Base-by-base conservation (phyloP, 169 alveolate genomes). In the Plasmodium vivax region DNA sequence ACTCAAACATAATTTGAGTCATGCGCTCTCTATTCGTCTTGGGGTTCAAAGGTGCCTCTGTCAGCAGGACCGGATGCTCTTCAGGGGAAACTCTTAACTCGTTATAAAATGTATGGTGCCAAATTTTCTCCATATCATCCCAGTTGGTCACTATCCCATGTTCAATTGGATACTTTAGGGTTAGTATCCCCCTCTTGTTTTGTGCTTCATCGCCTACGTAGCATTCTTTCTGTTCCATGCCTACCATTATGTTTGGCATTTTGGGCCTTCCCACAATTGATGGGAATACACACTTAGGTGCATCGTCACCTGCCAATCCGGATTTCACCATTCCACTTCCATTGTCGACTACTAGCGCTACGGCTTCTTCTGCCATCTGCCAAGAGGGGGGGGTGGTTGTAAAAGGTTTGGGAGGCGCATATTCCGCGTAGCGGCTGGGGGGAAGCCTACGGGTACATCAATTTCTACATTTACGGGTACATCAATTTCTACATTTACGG, bases 281-380 rank as follows among this genome's bases (percentile, higher is more conserved):
- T 9, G 99, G 99, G 98, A 99, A 99, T 79, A 98, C 99, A 93
- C 99, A 98, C 68, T 99, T 97, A 27, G 99, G 99, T 73, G 99
- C 99, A 92, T 99, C 99, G 81, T 99, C 99, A 16, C 99, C 99
- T 36, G 99, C 99, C 77, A 99, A 98, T 83, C 99, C 99, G 56
- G 99, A 99, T 97, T 99, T 99, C 96, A 99, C 98, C 98, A 98
- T 97, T 51, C 99, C 99, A 96, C 99, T 98, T 72, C 99, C 99
- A 94, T 99, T 99, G 97, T 99, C 99, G 93, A 99, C 98, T 84
- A 99, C 99, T 95, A 99, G 96, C 62, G 99, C 99, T 85, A 97
- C 98, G 9, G 83, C 79, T 47, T 92, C 95, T 82, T 92, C 95
- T 41, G 90, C 7, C 90, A 79, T 82, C 94, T 81, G 30, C n/a